Percentiles rank a stretch among this genome's conserved stretches.
Conservation (phyloP, 495 filamentous ascomycete species). For the Collariella sp. region DNA sequence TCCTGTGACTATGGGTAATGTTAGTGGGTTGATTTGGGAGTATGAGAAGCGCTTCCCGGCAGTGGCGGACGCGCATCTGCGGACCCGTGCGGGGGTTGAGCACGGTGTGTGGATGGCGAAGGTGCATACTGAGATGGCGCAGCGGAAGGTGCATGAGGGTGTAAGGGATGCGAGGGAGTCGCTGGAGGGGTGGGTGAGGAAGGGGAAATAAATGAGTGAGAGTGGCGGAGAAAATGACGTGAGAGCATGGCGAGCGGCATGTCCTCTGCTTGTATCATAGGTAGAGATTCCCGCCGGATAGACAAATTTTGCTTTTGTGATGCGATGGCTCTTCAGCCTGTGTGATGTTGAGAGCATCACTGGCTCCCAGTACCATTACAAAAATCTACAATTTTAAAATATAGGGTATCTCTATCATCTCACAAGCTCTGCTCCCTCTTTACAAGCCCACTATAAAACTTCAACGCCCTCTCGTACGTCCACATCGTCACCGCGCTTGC, state of each 20-base stretch:
- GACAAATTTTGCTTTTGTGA: conserved; percentile 18
- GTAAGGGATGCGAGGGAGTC: conserved; percentile 62
- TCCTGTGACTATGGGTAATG: conserved; percentile 75
- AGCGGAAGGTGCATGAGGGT: conserved; percentile 67
- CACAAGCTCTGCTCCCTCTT: conserved; percentile 12
- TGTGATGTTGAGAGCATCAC: background rate
- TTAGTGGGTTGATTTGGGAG: conserved; percentile 71
- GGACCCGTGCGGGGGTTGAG: conserved; percentile 54
- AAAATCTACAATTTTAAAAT: background rate
- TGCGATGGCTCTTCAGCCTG: background rate
- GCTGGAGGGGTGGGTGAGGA: conserved; percentile 81
- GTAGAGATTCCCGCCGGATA: conserved; percentile 12
- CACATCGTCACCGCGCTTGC: conserved; percentile 96
- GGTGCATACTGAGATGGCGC: conserved; percentile 60
- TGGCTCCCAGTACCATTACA: background rate
- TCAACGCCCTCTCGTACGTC: conserved; percentile 80
- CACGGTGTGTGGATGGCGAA: conserved; percentile 59
- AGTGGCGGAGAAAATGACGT: background rate
- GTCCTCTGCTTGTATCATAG: conserved; percentile 20
- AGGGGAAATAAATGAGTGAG: conserved; percentile 53
- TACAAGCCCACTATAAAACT: conserved; percentile 42
- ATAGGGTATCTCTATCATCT: background rate
- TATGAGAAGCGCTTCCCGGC: conserved; percentile 82
- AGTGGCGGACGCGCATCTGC: conserved; percentile 67
- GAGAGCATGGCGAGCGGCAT: background rate